phyloP scores from a whole-genome alignment of 495 filamentous ascomycete species.

The Ramalina peruviana region DNA sequence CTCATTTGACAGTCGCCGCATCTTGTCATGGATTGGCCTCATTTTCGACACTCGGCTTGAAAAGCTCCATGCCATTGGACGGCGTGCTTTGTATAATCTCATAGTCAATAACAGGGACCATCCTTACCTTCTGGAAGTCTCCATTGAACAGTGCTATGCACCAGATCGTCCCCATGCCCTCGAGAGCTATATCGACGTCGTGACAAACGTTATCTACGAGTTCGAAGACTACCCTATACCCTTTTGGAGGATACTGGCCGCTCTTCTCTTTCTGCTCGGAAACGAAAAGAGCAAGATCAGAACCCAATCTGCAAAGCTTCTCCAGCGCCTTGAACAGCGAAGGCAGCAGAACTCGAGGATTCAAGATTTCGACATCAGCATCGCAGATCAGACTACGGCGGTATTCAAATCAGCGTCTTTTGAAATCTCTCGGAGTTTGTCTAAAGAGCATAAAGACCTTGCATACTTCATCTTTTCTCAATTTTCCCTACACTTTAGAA shows the following conservation, averaged over 20 bases:
- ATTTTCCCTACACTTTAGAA: conserved; percentile 82
- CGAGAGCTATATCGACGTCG: conserved; percentile 91
- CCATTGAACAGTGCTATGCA: conserved; percentile 77
- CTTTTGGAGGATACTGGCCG: conserved; percentile 80
- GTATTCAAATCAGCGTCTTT: conserved; percentile 97
- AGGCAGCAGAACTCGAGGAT: conserved; percentile 77
- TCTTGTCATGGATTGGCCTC: conserved; percentile 86
- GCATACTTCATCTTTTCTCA: conserved; percentile 93
- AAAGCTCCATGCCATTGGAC: conserved; percentile 80
- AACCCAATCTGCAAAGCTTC: conserved; percentile 73
- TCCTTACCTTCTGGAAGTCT: conserved; percentile 68
- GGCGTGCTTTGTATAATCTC: conserved; percentile 77
- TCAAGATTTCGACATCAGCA: conserved; percentile 95
- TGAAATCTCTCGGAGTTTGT: conserved; percentile 82
- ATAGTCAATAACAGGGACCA: conserved; percentile 81
- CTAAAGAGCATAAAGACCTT: conserved; percentile 72
- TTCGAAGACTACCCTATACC: conserved; percentile 63
- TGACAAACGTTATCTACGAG: conserved; percentile 72
- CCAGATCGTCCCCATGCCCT: conserved; percentile 64
- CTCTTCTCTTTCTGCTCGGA: conserved; percentile 80
- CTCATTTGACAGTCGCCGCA: conserved; percentile 80
- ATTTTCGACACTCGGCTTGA: conserved; percentile 87
- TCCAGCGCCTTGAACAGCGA: conserved; percentile 71
- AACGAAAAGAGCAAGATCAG: conserved; percentile 78
- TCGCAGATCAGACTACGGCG: conserved; percentile 94